These are phyloP conservation scores for Triticum dicoccoides DNA, from an alignment of 176 grass and related monocot genomes.

Conservation along the genomic window DNA sequence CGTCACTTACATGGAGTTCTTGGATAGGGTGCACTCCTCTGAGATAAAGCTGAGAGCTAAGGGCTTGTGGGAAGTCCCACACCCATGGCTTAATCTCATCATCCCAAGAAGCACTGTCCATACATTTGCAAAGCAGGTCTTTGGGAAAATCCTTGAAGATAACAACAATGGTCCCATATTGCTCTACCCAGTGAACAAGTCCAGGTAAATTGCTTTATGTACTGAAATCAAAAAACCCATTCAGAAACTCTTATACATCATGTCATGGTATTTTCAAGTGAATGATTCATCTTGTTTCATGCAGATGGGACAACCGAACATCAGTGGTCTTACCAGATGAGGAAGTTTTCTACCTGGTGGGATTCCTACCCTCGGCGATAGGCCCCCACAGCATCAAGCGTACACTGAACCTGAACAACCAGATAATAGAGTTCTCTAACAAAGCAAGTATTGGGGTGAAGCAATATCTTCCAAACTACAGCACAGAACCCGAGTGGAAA, in stretches of 20 bases:
- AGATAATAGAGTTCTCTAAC: conserved; percentile 58
- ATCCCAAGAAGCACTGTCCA: conserved; percentile 65
- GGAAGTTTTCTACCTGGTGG: conserved; percentile 87
- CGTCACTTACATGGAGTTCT: conserved; percentile 73
- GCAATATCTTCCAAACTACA: conserved; percentile 82
- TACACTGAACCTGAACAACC: conserved; percentile 53
- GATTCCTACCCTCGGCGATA: conserved; percentile 63
- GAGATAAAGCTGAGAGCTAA: conserved; percentile 72
- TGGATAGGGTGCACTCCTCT: conserved; percentile 73
- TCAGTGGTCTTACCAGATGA: conserved; percentile 77
- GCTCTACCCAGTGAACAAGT: conserved; percentile 76
- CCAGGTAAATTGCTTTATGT: conserved; percentile 46
- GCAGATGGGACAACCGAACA: conserved; percentile 82
- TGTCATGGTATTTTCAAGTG: background rate
- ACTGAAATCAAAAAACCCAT: background rate
- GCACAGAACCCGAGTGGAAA: conserved; percentile 57
- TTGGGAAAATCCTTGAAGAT: conserved; percentile 71
- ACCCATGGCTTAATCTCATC: conserved; percentile 93
- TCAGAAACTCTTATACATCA: background rate
- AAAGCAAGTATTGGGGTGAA: conserved; percentile 54
- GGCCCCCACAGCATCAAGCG: conserved; percentile 36
- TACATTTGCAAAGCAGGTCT: conserved; percentile 61
- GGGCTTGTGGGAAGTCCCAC: conserved; percentile 90
- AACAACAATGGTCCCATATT: conserved; percentile 79
- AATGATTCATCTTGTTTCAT: conserved; percentile 19